These are phyloP conservation scores for Fragosphaeria purpurea DNA, from an alignment of 2,329 filamentous ascomycete genomes.

Conservation along the genomic window DNA sequence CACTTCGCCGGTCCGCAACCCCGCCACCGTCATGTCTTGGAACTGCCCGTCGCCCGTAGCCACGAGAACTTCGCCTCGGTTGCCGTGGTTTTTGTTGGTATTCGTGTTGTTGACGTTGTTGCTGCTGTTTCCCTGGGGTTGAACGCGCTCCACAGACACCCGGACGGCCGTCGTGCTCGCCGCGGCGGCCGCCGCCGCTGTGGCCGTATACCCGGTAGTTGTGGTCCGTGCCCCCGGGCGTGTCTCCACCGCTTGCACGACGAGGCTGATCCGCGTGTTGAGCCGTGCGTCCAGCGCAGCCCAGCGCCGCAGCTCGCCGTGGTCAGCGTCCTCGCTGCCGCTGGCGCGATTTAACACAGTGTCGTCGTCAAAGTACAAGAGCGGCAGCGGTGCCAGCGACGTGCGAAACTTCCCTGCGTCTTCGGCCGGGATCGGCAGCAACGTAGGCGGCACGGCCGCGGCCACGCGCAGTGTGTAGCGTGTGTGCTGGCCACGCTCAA, in stretches of 20 bases:
- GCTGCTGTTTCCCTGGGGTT: conserved; percentile 28
- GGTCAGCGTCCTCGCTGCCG: conserved; percentile 10
- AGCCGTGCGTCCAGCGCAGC: conserved; percentile 35
- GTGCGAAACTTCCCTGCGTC: conserved; percentile 64
- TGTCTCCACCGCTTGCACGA: conserved; percentile 22
- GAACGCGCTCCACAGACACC: conserved; percentile 60
- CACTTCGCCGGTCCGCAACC: conserved; percentile 10
- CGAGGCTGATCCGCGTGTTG: conserved; percentile 47
- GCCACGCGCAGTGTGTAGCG: conserved; percentile 63
- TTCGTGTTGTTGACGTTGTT: neutral
- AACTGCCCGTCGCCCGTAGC: conserved; percentile 65
- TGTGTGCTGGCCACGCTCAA: conserved; percentile 68
- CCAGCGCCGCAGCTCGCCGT: conserved; percentile 28
- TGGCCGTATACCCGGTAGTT: conserved; percentile 13
- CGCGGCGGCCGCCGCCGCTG: conserved; percentile 15
- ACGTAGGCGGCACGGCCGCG: conserved; percentile 46
- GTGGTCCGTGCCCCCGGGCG: neutral
- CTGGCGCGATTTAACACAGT: too few relatives aligned
- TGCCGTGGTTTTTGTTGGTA: neutral
- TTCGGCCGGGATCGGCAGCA: conserved; percentile 58
- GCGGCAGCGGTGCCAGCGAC: conserved; percentile 41
- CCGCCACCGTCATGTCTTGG: conserved; percentile 49
- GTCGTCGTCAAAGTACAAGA: conserved; percentile 2
- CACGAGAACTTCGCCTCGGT: conserved; percentile 49
- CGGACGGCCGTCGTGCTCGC: conserved; percentile 39